Percentiles rank a stretch among this genome's conserved stretches.
phyloP scores from a whole-genome alignment of 2,329 filamentous ascomycete species.

The Corinectria fuckeliana region DNA sequence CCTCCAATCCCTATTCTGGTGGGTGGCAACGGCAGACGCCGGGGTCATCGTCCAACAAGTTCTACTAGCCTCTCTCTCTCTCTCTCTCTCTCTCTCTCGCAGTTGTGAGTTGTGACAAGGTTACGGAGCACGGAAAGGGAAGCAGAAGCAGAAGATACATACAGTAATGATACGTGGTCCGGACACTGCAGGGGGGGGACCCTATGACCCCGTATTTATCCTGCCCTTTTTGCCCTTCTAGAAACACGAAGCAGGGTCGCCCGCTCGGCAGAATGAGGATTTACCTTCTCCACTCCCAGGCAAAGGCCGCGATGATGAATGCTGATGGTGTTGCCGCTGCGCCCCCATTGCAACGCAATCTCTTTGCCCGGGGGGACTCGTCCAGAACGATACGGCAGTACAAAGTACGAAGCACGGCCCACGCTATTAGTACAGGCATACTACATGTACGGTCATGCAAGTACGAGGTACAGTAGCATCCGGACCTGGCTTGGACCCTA shows the following conservation, averaged over 20 bases:
- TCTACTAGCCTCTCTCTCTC: neutral
- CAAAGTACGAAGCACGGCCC: constrained; percentile 1
- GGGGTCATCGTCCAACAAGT: neutral
- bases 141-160: too few relatives aligned
- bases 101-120: neutral
- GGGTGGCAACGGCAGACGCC: neutral
- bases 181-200: neutral
- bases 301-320: constrained; percentile 10
- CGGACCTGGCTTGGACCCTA: too few relatives aligned
- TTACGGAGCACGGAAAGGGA: neutral
- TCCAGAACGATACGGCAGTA: too few relatives aligned
- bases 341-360: constrained; percentile 35
- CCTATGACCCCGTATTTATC: too few relatives aligned
- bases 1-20: neutral
- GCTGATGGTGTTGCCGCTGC: constrained; percentile 28
- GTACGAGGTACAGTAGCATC: constrained; percentile 23
- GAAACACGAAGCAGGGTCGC: neutral
- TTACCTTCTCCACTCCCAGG: neutral
- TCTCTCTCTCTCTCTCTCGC: neutral
- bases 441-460: constrained; percentile 20
- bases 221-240: constrained; percentile 5
- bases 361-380: constrained; percentile 17
- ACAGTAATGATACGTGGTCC: neutral
- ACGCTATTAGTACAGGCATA: too few relatives aligned
- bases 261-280: neutral